Evolutionary conservation across 305 asterid genomes (phyloP).

Genomic region (Salvia sclarea): DNA sequence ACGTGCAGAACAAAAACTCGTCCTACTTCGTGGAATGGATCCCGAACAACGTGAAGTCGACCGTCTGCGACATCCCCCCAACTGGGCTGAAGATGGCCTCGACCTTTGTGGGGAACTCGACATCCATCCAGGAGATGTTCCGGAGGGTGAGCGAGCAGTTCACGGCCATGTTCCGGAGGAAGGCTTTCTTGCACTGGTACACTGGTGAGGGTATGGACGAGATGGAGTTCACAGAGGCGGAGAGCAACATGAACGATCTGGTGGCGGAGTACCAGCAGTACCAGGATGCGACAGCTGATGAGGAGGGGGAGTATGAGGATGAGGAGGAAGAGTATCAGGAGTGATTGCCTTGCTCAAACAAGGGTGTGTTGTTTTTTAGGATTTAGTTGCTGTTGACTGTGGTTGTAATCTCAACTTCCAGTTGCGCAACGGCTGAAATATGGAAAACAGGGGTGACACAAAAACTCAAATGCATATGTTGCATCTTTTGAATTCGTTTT

Average conservation of each 20-base stretch:
- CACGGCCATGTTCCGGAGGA: conserved; percentile 46
- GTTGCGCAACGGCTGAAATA: conserved; percentile 21
- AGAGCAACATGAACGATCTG: conserved; percentile 47
- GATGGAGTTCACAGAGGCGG: conserved; percentile 49
- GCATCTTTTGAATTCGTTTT: conserved; percentile 21
- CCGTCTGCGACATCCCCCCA: conserved; percentile 46
- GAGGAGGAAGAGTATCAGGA: conserved; percentile 35
- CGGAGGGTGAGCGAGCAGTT: conserved; percentile 46
- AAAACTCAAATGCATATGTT: conserved; percentile 10
- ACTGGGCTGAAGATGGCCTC: conserved; percentile 48
- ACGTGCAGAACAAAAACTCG: conserved; percentile 45
- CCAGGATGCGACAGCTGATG: conserved; percentile 45
- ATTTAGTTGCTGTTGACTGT: conserved; percentile 13
- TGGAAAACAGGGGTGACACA: neutral
- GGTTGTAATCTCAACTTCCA: conserved; percentile 42
- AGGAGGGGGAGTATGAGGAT: conserved; percentile 45
- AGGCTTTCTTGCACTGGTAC: conserved; percentile 51
- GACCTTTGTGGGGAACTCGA: conserved; percentile 40
- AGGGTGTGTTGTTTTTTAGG: neutral
- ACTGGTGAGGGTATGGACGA: conserved; percentile 48
- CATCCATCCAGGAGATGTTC: conserved; percentile 44
- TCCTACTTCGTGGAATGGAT: conserved; percentile 47
- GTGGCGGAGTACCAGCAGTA: conserved; percentile 45
- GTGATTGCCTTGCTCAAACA: neutral
- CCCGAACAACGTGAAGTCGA: conserved; percentile 44